A percentile compares a stretch with the other conserved stretches of the same genome.
Conservation (phyloP, 2,329 filamentous ascomycete genomes). For the Colletotrichum eleusines region DNA sequence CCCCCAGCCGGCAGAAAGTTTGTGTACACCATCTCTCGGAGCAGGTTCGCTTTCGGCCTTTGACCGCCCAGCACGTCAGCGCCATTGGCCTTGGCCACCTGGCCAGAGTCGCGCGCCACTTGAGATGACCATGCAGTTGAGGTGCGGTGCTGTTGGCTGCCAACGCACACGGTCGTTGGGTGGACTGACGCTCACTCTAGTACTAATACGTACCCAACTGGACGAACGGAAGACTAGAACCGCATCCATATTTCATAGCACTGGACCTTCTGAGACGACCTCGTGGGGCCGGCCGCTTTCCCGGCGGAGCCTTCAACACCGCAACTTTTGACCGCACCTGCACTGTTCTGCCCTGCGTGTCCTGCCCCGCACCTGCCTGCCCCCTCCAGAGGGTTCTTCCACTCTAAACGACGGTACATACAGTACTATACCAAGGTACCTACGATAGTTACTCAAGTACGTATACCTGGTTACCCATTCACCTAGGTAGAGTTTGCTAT, state of each 20-base stretch:
- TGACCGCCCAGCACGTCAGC: constrained; percentile 17
- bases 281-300: constrained; percentile 29
- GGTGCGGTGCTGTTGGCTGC: background rate
- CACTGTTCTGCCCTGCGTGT: background rate
- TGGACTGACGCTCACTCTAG: too few species aligned
- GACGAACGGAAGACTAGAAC: too few species aligned
- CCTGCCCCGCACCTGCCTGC: background rate
- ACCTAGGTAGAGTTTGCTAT: too few species aligned
- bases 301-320: constrained; percentile 19
- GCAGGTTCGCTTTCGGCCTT: background rate
- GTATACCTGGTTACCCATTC: too few species aligned
- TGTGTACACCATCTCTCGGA: background rate
- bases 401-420: too few species aligned
- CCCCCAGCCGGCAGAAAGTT: constrained; percentile 23
- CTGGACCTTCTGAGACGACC: constrained; percentile 12
- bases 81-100: background rate
- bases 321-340: constrained; percentile 6
- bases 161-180: too few species aligned
- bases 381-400: background rate
- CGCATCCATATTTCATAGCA: too few species aligned
- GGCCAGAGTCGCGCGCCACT: background rate
- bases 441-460: too few species aligned
- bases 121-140: constrained; percentile 1
- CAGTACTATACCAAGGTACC: too few species aligned
- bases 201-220: too few species aligned